Base-by-base conservation (phyloP, 768 basidiomycete genomes). In the Brasilioporus rufonigricans region DNA sequence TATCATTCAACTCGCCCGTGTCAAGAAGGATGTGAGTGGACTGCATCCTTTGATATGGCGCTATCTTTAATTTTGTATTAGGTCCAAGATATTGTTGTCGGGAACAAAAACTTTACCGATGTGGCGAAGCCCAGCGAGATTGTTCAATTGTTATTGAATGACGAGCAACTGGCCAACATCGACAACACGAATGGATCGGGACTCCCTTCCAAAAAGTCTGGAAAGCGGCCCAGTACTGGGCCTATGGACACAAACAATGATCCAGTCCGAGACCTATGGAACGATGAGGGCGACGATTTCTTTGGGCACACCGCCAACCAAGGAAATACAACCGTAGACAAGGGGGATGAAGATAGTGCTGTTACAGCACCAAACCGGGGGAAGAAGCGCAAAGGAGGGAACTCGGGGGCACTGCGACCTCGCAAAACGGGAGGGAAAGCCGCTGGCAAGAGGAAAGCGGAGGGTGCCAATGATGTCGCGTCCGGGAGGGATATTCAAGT, bases 21-120 rank as follows among this genome's bases (percentile, higher is more conserved):
- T 94, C 54, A 97, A 97, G 78, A 97, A 97, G 84, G 94, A 97
- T 66, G 94, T 92, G 63, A 65, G 83, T 54, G 10, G 13, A 45
- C 26, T 46, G 0, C 39, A 26, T 33, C 11, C 24, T n/a, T 19
- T 40, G 8, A 32, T 38, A 24, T 5, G 11, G 32, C 44, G 9
- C 9, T 23, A 14, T 29, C 36, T 36, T 49, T 49, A 40, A 46
- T 49, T 52, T 48, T 56, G 26, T 55, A 51, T 21, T 53, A 95
- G 93, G 95, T 98, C 5, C 97, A 98, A 84, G 97, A 99, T 63
- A 96, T 98, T 56, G 97, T 99, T 49, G 97, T 99, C 9, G 97
- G 97, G 49, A 95, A 91, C 74, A 98, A 97, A 73, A 93, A 85
- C 57, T 86, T 97, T 68, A 92, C 90, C 2, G 94, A 97, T 59